A percentile compares a stretch with the other conserved stretches of the same genome.
Conservation (phyloP, 1,139 yeast genomes). For the Candida sp. region DNA sequence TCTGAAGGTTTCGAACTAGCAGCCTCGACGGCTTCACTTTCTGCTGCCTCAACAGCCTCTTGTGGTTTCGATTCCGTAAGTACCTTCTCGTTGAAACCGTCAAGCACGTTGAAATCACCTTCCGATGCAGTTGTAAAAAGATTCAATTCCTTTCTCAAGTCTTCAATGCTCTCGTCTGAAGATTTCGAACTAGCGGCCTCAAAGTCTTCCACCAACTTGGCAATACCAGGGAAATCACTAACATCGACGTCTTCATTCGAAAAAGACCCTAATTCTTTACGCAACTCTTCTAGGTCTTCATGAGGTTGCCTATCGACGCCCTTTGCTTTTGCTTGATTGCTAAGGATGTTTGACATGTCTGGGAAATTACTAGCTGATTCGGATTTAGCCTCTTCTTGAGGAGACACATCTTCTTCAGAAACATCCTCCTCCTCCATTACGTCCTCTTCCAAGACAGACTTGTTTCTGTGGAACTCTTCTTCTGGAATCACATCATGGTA, state of each 20-base stretch:
- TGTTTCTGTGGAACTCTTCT: not conserved
- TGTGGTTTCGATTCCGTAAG: not conserved
- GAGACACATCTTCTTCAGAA: not conserved
- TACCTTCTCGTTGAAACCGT: not conserved
- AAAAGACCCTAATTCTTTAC: constrained; percentile 24
- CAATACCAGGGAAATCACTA: constrained; percentile 16
- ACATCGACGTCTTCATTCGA: constrained; percentile 21
- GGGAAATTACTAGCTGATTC: not conserved
- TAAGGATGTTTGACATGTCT: constrained; percentile 7
- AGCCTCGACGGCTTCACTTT: not conserved
- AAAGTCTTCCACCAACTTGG: constrained; percentile 11
- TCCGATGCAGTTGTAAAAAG: not conserved
- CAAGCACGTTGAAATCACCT: not conserved
- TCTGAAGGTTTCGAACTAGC: constrained; percentile 4
- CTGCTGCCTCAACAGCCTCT: not conserved
- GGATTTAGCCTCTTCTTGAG: not conserved
- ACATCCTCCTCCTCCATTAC: not conserved
- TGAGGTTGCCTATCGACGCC: constrained; percentile 1
- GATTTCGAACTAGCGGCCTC: constrained; percentile 6
- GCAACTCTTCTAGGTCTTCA: constrained; percentile 9
- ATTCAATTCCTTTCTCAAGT: constrained; percentile 9
- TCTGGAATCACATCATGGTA: not conserved
- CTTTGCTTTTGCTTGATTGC: constrained; percentile 8
- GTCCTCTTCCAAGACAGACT: not conserved
- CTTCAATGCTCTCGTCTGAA: constrained; percentile 8